These are phyloP conservation scores for Hygrocybe coccinea DNA, from an alignment of 768 basidiomycete species.

Conservation along the genomic window DNA sequence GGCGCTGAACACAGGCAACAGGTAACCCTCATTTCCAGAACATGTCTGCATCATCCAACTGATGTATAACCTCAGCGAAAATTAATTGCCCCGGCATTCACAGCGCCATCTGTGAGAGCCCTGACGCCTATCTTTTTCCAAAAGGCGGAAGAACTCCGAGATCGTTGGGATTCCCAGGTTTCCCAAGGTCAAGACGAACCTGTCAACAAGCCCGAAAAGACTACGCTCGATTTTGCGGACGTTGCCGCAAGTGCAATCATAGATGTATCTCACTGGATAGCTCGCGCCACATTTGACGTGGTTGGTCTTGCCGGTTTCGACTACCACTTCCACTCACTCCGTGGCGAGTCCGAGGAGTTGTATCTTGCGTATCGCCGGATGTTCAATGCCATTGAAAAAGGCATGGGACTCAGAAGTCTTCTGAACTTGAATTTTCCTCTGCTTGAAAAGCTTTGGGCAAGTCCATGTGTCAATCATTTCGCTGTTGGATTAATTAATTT, in stretches of 20 bases:
- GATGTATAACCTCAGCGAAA: conserved; percentile 29
- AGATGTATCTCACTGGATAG: conserved; percentile 45
- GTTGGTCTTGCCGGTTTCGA: conserved; percentile 40
- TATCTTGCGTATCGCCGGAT: conserved; percentile 40
- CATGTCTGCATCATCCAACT: not conserved
- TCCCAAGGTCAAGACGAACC: not conserved
- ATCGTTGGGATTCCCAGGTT: conserved; percentile 39
- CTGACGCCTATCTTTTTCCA: conserved; percentile 46
- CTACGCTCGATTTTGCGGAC: conserved; percentile 1
- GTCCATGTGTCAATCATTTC: conserved; percentile 9
- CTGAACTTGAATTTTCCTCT: conserved; percentile 46
- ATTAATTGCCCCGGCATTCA: conserved; percentile 49
- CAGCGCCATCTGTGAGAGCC: conserved; percentile 38
- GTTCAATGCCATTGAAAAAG: conserved; percentile 40
- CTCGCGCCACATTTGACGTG: conserved; percentile 43
- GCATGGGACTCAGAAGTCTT: conserved; percentile 36
- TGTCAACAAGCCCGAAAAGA: not conserved
- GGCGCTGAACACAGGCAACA: conserved; percentile 44
- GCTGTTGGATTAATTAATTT: not conserved
- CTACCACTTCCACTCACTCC: conserved; percentile 47
- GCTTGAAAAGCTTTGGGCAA: conserved; percentile 42
- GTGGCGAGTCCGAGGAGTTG: conserved; percentile 45
- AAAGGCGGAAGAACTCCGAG: conserved; percentile 48
- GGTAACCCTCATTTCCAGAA: conserved; percentile 17
- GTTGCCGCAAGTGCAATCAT: conserved; percentile 20